Evolutionary conservation across 306 rosid species (phyloP).

Genomic region (Argentina anserina): DNA sequence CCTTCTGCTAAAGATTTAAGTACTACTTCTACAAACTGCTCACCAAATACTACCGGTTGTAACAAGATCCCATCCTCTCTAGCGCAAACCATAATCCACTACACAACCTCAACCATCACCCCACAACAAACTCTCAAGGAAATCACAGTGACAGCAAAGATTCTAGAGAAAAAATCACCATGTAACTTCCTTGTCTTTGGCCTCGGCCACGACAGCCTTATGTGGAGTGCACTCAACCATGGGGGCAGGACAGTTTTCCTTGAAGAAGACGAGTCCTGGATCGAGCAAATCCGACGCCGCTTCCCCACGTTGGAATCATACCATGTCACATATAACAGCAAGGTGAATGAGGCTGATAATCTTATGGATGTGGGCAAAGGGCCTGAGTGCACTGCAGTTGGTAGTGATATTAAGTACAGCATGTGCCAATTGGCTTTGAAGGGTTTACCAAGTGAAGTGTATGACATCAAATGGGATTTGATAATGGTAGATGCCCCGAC

Average conservation of each 20-base stretch:
- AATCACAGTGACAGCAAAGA: slow-evolving; percentile 50
- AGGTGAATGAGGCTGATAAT: slow-evolving; percentile 58
- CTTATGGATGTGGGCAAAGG: slow-evolving; percentile 58
- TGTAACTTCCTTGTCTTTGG: slow-evolving; percentile 82
- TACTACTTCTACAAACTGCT: not conserved
- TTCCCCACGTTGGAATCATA: slow-evolving; percentile 56
- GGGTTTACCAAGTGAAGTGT: slow-evolving; percentile 48
- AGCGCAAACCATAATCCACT: slow-evolving; percentile 58
- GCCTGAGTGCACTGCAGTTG: slow-evolving; percentile 51
- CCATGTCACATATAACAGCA: slow-evolving; percentile 57
- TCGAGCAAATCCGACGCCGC: slow-evolving; percentile 43
- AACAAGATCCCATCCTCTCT: slow-evolving; percentile 48
- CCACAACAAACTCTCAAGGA: slow-evolving; percentile 77
- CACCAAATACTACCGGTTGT: slow-evolving; percentile 26
- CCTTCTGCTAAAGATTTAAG: not conserved
- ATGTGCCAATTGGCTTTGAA: slow-evolving; percentile 58
- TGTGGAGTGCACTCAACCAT: slow-evolving; percentile 72
- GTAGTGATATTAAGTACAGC: slow-evolving; percentile 41
- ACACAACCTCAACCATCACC: slow-evolving; percentile 63
- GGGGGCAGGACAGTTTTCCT: slow-evolving; percentile 64
- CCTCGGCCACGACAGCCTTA: slow-evolving; percentile 78
- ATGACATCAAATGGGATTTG: slow-evolving; percentile 65
- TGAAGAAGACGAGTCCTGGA: slow-evolving; percentile 74
- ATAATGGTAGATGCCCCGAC: slow-evolving; percentile 92
- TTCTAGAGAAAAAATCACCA: slow-evolving; percentile 49